phyloP scores from a whole-genome alignment of 805 yeast genomes.

The Ogataea pilisensis region DNA sequence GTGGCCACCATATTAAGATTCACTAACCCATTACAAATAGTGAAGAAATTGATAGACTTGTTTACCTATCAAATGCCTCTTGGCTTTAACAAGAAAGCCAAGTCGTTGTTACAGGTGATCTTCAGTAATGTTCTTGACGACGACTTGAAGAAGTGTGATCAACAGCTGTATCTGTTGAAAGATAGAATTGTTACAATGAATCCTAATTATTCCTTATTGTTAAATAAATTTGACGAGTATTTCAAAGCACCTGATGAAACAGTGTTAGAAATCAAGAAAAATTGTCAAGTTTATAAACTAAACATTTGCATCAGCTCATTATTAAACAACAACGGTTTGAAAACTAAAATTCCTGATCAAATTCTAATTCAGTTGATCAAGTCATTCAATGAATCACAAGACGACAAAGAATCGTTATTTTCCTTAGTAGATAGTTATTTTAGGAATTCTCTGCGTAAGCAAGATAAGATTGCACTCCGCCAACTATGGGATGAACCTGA shows the following conservation, averaged over 20 bases:
- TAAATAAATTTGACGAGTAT: constrained; percentile 29
- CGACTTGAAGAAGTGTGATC: constrained; percentile 61
- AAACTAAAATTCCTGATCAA: constrained; percentile 10
- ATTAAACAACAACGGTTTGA: constrained; percentile 22
- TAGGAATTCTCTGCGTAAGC: constrained; percentile 58
- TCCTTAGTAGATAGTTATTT: constrained; percentile 57
- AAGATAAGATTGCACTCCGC: constrained; percentile 72
- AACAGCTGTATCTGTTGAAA: constrained; percentile 45
- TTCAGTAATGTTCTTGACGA: constrained; percentile 72
- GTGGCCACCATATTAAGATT: constrained; percentile 72
- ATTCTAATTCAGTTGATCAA: constrained; percentile 15
- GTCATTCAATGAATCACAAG: constrained; percentile 12
- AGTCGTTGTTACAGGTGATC: constrained; percentile 67
- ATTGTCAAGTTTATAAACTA: constrained; percentile 23
- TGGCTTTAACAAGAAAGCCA: constrained; percentile 40
- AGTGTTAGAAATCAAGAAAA: constrained; percentile 29
- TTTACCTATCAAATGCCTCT: constrained; percentile 73
- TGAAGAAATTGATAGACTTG: constrained; percentile 74
- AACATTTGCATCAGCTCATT: constrained; percentile 24
- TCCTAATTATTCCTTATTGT: constrained; percentile 9
- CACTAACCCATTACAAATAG: constrained; percentile 83
- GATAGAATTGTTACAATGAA: constrained; percentile 29
- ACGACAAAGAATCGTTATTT: constrained; percentile 38
- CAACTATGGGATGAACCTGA: constrained; percentile 85
- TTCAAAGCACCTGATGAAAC: constrained; percentile 22